Percentiles rank a stretch among this genome's conserved stretches.
Evolutionary conservation across 768 basidiomycete species (phyloP).

Genomic region (Pulveroboletus sp.): DNA sequence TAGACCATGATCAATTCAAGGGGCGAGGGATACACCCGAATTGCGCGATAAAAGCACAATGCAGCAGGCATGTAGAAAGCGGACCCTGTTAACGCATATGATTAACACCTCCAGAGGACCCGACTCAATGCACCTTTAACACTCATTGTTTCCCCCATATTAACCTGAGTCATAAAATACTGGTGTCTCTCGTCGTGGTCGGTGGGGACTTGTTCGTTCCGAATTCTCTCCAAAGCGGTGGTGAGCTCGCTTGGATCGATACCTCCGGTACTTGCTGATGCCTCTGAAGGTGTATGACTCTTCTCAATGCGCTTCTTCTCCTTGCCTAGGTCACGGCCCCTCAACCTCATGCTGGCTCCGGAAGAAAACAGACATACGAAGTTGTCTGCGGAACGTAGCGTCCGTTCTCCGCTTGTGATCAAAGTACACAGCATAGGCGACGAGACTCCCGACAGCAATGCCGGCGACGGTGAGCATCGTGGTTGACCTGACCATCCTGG

Average conservation of each 20-base stretch:
- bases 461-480: conserved; percentile 39
- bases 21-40: conserved; percentile 91
- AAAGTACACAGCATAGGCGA: conserved; percentile 89
- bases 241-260: conserved; percentile 52
- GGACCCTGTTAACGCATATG: conserved; percentile 52
- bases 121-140: conserved; percentile 49
- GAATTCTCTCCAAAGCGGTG: conserved; percentile 61
- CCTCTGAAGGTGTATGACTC: conserved; percentile 45
- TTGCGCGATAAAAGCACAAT: conserved; percentile 86
- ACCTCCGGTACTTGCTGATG: conserved; percentile 19
- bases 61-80: conserved; percentile 76
- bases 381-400: conserved; percentile 76
- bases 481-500: conserved; percentile 31
- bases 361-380: conserved; percentile 54
- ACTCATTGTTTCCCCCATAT: conserved; percentile 80
- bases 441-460: conserved; percentile 47
- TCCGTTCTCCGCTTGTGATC: conserved; percentile 93
- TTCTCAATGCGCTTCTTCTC: conserved; percentile 88
- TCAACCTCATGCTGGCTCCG: neutral
- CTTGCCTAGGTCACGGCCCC: conserved; percentile 53
- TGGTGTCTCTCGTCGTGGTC: conserved; percentile 75
- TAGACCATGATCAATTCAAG: conserved; percentile 94
- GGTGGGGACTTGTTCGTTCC: conserved; percentile 61
- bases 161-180: conserved; percentile 90
- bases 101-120: neutral